Evolutionary conservation across 129 eudicot species (phyloP), one percentile per base, ranked within the genome.

Genomic region (Scalesia atractyloides): DNA sequence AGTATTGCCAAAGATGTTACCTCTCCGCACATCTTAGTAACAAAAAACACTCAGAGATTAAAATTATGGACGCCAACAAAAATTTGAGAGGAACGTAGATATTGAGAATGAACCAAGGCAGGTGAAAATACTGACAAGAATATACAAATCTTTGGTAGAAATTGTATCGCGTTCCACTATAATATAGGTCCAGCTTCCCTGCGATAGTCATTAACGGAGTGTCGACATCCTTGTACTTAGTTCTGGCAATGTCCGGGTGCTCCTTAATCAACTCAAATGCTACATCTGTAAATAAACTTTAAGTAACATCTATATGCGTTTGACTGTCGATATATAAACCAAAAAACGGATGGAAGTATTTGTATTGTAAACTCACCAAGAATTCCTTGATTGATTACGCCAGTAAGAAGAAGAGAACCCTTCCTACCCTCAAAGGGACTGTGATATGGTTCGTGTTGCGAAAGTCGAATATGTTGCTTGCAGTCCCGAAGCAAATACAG

Each of bases 361-460:
- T 17, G 19, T 6, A 7, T 19, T 17, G 19, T 6, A 7, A 58
- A 44, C 49, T 46, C 51, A 70, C 74, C 64, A 7, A 70, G 39
- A 53, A 9, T 9, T 19, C 74, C 64, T 0, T 15, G 26, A 3
- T 6, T 2, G 16, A 70, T 53, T 17, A 19, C 19, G 12, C 13
- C 5, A 36, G 0, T 1, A 37, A 70, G 37, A 12, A 70, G 65
- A 8, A 3, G 9, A 18, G 39, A 50, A 14, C 75, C 80, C 8
- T 30, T 33, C 30, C 24, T 41, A 9, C 73, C 80, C 4, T 70
- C 59, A 74, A 73, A 80, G 44, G 76, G 84, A 59, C 47, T 74
- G 30, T 39, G 36, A 73, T 61, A 73, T 26, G 36, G 19, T 15
- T 47, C 10, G 11, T 30, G 4, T 47, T n/a, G 22, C 7, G 69